A percentile compares a stretch with the other conserved stretches of the same genome.
These are phyloP conservation scores for Conoideocrella luteorostrata DNA, from an alignment of 2,329 filamentous ascomycete genomes.

Conservation along the genomic window DNA sequence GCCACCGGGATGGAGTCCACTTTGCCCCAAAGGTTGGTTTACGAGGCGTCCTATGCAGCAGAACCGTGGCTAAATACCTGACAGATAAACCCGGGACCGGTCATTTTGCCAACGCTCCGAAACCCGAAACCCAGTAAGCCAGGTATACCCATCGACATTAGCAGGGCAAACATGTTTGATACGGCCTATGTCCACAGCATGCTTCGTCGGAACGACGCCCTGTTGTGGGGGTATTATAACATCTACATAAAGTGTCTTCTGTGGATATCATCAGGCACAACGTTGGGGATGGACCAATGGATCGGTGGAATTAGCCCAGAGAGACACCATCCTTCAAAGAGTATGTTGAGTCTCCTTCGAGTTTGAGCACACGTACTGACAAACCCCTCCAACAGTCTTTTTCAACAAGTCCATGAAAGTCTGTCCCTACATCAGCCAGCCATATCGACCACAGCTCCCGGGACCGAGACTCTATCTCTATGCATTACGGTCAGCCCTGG, in stretches of 20 bases:
- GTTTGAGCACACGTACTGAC: conserved; percentile 1
- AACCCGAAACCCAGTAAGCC: conserved; percentile 13
- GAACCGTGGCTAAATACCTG: not conserved
- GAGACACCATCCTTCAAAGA: conserved; percentile 22
- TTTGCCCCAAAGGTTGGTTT: conserved; percentile 30
- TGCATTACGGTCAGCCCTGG: conserved; percentile 25
- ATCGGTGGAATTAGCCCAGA: conserved; percentile 29
- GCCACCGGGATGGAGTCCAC: conserved; percentile 36
- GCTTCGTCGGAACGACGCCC: conserved; percentile 25
- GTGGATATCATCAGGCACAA: conserved; percentile 27
- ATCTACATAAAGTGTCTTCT: conserved; percentile 30
- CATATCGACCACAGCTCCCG: conserved; percentile 19
- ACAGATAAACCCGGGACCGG: conserved; percentile 14
- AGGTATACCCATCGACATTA: conserved; percentile 35
- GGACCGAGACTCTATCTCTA: conserved; percentile 15
- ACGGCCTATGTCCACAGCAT: conserved; percentile 37
- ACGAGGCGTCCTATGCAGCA: too few species aligned
- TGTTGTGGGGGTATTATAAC: conserved; percentile 37
- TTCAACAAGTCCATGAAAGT: conserved; percentile 32
- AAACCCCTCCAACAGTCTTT: conserved; percentile 23
- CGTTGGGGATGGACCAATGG: conserved; percentile 34
- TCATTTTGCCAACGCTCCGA: conserved; percentile 13
- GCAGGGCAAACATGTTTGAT: conserved; percentile 37
- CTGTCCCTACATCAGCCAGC: conserved; percentile 29
- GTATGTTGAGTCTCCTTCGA: conserved; percentile 6